Conservation (phyloP, 306 rosid genomes). For the Malus sieversii region DNA sequence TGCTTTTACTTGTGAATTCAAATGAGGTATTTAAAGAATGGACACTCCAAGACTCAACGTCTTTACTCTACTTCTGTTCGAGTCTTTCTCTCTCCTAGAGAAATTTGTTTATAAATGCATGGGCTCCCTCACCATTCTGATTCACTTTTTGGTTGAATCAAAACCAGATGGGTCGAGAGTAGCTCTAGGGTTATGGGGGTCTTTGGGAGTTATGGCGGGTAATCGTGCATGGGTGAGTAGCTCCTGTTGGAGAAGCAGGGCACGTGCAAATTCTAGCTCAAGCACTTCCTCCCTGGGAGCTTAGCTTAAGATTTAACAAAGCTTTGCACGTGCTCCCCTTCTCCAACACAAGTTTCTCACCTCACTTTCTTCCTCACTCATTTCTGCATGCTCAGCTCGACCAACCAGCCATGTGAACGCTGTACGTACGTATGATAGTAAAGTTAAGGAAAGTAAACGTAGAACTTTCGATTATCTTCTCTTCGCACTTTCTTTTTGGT, state of each 20-base stretch:
- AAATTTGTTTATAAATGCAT: constrained; percentile 38
- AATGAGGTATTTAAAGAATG: constrained; percentile 47
- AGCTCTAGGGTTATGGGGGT: background rate
- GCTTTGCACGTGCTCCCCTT: constrained; percentile 91
- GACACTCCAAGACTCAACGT: constrained; percentile 70
- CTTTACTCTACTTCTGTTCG: constrained; percentile 10
- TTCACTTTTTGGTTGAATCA: background rate
- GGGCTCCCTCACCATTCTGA: constrained; percentile 9
- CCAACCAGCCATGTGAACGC: background rate
- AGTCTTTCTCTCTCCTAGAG: background rate
- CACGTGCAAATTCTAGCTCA: constrained; percentile 59
- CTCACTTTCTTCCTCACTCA: constrained; percentile 10
- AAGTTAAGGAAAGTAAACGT: background rate
- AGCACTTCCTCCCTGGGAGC: background rate
- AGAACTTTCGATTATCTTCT: background rate
- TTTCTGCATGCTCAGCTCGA: background rate
- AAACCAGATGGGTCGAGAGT: background rate
- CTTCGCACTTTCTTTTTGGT: background rate
- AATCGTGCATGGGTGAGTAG: constrained; percentile 36
- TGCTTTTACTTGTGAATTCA: constrained; percentile 11
- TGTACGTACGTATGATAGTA: background rate
- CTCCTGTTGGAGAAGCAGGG: constrained; percentile 98
- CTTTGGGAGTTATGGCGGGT: background rate
- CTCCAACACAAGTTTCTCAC: constrained; percentile 75
- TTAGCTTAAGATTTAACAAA: background rate